A percentile compares a stretch with the other conserved stretches of the same genome.
Conservation (phyloP, 2,329 filamentous ascomycete genomes). For the Fusarium acutatum region DNA sequence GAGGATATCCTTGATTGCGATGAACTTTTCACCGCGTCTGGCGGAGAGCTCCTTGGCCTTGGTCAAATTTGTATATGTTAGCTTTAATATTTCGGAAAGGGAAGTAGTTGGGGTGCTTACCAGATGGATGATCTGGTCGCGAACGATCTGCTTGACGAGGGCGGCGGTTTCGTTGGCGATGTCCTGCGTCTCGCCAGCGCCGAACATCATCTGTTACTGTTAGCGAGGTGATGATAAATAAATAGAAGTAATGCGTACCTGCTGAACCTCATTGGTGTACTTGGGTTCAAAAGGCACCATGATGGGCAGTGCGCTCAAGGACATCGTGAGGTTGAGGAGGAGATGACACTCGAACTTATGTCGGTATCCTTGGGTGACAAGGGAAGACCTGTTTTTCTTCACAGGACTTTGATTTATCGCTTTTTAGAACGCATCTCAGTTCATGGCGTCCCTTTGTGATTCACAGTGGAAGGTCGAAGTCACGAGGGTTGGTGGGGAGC, state of each 20-base stretch:
- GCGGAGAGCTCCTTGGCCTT: slow-evolving; percentile 87
- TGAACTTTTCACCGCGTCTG: slow-evolving; percentile 88
- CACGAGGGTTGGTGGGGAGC: not conserved
- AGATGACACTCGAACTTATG: no score
- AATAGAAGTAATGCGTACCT: not conserved
- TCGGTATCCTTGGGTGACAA: not conserved
- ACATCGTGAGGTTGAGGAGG: not conserved
- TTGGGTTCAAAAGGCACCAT: not conserved
- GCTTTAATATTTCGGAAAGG: rapidly evolving
- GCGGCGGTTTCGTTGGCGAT: slow-evolving; percentile 82
- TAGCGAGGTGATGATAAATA: rapidly evolving
- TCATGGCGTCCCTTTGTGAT: not conserved
- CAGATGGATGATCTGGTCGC: slow-evolving; percentile 94
- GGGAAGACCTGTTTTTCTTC: no score
- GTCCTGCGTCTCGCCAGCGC: slow-evolving; percentile 22
- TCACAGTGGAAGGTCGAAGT: not conserved
- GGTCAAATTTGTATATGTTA: slow-evolving; percentile 64
- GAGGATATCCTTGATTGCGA: slow-evolving; percentile 89
- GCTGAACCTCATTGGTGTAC: slow-evolving; percentile 19
- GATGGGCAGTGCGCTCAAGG: not conserved
- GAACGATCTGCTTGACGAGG: slow-evolving; percentile 94
- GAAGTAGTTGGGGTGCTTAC: slow-evolving; percentile 52
- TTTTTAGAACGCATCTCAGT: not conserved
- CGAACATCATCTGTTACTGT: slow-evolving; percentile 27
- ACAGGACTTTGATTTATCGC: rapidly evolving